Percentiles rank a stretch among this genome's conserved stretches.
Evolutionary conservation across 2,329 filamentous ascomycete species (phyloP).

Genomic region (Alternaria gaisen): DNA sequence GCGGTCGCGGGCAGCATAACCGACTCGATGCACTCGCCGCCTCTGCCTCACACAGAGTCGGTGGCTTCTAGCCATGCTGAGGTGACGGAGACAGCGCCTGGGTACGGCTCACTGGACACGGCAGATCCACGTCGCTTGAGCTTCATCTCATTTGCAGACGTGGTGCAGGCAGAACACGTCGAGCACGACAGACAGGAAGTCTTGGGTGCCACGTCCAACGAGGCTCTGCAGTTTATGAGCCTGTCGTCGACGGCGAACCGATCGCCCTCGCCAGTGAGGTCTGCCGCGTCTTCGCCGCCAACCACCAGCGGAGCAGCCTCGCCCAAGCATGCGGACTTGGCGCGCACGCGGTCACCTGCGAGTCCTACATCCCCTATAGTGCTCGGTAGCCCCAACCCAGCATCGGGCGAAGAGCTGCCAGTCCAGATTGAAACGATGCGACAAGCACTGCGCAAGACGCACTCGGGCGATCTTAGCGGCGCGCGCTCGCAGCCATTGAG

Average conservation of each 20-base stretch:
- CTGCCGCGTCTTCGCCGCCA: constrained; percentile 79
- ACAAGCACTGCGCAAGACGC: constrained; percentile 85
- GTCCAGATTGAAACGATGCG: constrained; percentile 93
- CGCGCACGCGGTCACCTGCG: constrained; percentile 65
- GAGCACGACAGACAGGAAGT: constrained; percentile 63
- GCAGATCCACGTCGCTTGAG: constrained; percentile 83
- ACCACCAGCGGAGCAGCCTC: constrained; percentile 79
- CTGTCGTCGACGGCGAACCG: constrained; percentile 70
- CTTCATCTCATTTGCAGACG: constrained; percentile 97
- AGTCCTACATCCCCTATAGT: constrained; percentile 63
- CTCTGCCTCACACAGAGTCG: constrained; percentile 43
- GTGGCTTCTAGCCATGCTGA: constrained; percentile 35
- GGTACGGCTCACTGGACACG: constrained; percentile 79
- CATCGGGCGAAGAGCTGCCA: constrained; percentile 73
- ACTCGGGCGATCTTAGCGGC: constrained; percentile 76
- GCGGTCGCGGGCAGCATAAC: constrained; percentile 60
- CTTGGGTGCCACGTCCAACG: constrained; percentile 46
- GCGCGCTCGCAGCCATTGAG: constrained; percentile 51
- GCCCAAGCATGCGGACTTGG: constrained; percentile 75
- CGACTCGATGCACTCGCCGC: constrained; percentile 48
- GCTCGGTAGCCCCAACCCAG: constrained; percentile 62
- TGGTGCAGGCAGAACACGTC: constrained; percentile 85
- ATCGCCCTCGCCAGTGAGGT: constrained; percentile 82
- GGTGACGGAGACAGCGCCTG: constrained; percentile 62
- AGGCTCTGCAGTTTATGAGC: constrained; percentile 74